These are phyloP conservation scores for Colletotrichum truncatum DNA, from an alignment of 2,329 filamentous ascomycete species.

Conservation along the genomic window DNA sequence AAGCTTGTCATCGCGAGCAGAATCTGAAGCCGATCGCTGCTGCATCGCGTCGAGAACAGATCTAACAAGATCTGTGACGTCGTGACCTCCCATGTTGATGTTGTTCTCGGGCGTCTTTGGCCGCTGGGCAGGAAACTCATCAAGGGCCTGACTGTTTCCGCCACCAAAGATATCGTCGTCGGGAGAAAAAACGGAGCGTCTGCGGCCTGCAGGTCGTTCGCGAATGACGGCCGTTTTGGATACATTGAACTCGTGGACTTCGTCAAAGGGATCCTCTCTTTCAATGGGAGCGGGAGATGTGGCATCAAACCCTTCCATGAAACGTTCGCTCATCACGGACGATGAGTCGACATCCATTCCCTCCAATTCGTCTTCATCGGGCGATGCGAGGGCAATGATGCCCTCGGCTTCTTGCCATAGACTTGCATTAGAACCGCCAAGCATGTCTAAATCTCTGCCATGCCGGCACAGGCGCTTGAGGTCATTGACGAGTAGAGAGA, in stretches of 20 bases:
- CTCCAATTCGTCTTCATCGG: slow-evolving; percentile 67
- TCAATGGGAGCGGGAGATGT: slow-evolving; percentile 46
- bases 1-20: slow-evolving; percentile 60
- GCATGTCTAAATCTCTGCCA: slow-evolving; percentile 73
- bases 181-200: slow-evolving; percentile 70
- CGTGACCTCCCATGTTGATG: slow-evolving; percentile 40
- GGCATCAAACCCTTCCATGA: slow-evolving; percentile 58
- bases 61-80: slow-evolving; percentile 61
- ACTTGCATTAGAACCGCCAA: slow-evolving; percentile 64
- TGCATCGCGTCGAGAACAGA: slow-evolving; percentile 74
- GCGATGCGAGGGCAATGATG: slow-evolving; percentile 84
- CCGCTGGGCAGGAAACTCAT: slow-evolving; percentile 48
- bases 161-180: slow-evolving; percentile 76
- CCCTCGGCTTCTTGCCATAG: slow-evolving; percentile 86
- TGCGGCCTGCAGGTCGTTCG: slow-evolving; percentile 60
- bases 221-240: slow-evolving; percentile 62
- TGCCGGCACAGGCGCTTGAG: slow-evolving; percentile 80
- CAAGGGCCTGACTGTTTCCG: slow-evolving; percentile 54
- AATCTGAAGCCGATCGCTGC: slow-evolving; percentile 56
- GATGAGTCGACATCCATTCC: slow-evolving; percentile 46
- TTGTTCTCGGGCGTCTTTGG: slow-evolving; percentile 52
- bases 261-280: slow-evolving; percentile 53
- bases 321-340: slow-evolving; percentile 52
- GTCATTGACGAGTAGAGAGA: slow-evolving; percentile 84
- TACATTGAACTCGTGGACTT: slow-evolving; percentile 50